These are phyloP conservation scores for Tuctoria greenei DNA, from an alignment of 176 grass and related monocot species.

Conservation along the genomic window DNA sequence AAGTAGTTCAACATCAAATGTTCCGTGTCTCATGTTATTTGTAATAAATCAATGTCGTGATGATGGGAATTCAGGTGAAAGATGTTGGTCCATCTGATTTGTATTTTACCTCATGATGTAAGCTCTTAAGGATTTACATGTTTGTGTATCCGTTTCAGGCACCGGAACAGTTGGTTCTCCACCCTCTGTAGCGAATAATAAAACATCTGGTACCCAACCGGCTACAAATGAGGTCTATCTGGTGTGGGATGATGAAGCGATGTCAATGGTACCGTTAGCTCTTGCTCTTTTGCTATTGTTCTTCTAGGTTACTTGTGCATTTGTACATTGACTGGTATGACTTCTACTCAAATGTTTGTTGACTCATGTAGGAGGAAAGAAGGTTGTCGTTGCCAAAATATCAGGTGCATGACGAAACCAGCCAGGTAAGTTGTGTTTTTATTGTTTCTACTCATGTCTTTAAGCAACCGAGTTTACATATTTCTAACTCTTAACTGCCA, in stretches of 20 bases:
- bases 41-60: not conserved
- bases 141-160: constrained; percentile 57
- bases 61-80: not conserved
- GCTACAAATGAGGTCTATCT: constrained; percentile 84
- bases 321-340: constrained; percentile 3
- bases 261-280: constrained; percentile 80
- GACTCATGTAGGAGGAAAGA: constrained; percentile 85
- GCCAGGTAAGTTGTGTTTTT: constrained; percentile 93
- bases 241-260: constrained; percentile 97
- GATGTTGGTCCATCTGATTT: not conserved
- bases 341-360: constrained; percentile 22
- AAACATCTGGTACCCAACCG: constrained; percentile 56
- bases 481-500: not conserved
- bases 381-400: constrained; percentile 76
- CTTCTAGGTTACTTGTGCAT: constrained; percentile 1
- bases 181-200: constrained; percentile 60
- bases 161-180: constrained; percentile 51
- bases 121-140: constrained; percentile 38
- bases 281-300: constrained; percentile 24
- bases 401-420: constrained; percentile 99
- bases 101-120: constrained; percentile 28
- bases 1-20: constrained; percentile 5
- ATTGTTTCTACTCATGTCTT: constrained; percentile 39
- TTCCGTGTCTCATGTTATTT: constrained; percentile 9
- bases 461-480: not conserved